Percentiles rank a stretch among this genome's conserved stretches.
Conservation (phyloP, 345 rosid species). For the Populus euphratica region DNA sequence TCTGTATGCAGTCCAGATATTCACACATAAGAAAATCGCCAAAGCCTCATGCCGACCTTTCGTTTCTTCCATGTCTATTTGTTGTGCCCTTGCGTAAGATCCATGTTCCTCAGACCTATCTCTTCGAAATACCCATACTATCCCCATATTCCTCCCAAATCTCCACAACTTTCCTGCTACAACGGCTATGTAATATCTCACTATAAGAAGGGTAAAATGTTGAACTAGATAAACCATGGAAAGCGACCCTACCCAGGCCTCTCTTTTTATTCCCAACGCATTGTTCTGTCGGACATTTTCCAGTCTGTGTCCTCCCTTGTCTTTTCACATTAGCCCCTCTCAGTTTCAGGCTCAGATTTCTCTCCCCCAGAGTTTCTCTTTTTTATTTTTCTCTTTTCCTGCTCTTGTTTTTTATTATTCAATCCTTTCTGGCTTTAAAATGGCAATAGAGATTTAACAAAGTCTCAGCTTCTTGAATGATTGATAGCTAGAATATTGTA, state of each 20-base stretch:
- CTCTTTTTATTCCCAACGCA: slow-evolving; percentile 1
- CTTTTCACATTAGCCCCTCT: neutral
- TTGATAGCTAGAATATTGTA: too few relatives aligned
- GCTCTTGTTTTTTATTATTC: neutral
- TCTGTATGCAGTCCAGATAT: neutral
- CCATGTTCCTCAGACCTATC: slow-evolving; percentile 7
- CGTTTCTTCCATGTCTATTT: slow-evolving; percentile 3
- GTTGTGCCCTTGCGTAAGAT: slow-evolving; percentile 5
- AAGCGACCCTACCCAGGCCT: neutral
- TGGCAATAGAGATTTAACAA: neutral
- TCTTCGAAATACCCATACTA: neutral
- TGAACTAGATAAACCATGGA: neutral
- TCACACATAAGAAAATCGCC: neutral
- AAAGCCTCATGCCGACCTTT: slow-evolving; percentile 1
- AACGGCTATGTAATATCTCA: neutral
- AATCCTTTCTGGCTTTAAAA: neutral
- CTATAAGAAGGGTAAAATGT: neutral
- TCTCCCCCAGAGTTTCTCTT: neutral
- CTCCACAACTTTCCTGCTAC: neutral
- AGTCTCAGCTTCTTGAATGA: neutral
- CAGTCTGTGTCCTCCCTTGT: neutral
- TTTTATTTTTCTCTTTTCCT: neutral
- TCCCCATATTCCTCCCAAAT: neutral
- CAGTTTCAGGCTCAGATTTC: neutral
- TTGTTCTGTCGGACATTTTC: neutral